A percentile compares a stretch with the other conserved stretches of the same genome.
Evolutionary conservation across 2,329 filamentous ascomycete genomes (phyloP).

Genomic region (Fusarium torulosum): DNA sequence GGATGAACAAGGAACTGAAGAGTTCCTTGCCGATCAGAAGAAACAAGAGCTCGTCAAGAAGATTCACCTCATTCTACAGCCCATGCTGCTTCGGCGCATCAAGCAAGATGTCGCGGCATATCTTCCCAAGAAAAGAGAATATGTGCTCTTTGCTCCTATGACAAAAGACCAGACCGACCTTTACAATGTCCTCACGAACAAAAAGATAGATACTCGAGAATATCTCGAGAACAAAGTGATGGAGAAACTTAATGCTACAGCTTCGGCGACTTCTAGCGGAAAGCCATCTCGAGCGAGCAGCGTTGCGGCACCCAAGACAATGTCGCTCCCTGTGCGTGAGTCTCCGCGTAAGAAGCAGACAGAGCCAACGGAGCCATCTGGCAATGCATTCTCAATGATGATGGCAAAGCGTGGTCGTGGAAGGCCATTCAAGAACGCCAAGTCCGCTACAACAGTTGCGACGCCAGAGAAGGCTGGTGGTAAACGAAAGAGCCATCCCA

Average conservation of each 20-base stretch:
- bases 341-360: slow-evolving; percentile 53
- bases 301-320: slow-evolving; percentile 36
- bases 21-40: slow-evolving; percentile 82
- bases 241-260: slow-evolving; percentile 63
- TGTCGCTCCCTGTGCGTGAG: slow-evolving; percentile 53
- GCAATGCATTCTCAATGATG: slow-evolving; percentile 66
- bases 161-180: slow-evolving; percentile 91
- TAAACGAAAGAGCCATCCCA: slow-evolving; percentile 53
- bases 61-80: slow-evolving; percentile 92
- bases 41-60: slow-evolving; percentile 70
- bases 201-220: slow-evolving; percentile 71
- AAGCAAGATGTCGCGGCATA: slow-evolving; percentile 94
- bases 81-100: slow-evolving; percentile 85
- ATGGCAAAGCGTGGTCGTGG: slow-evolving; percentile 59
- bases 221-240: slow-evolving; percentile 86
- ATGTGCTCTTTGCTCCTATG: slow-evolving; percentile 93
- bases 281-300: slow-evolving; percentile 58
- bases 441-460: slow-evolving; percentile 33
- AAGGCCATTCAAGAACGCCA: slow-evolving; percentile 45
- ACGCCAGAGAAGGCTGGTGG: slow-evolving; percentile 36
- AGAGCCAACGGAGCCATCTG: slow-evolving; percentile 27
- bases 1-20: slow-evolving; percentile 81
- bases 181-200: slow-evolving; percentile 76
- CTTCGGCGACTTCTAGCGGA: slow-evolving; percentile 51
- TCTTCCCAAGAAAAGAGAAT: slow-evolving; percentile 96